Percentiles rank a stretch among this genome's conserved stretches.
phyloP scores from a whole-genome alignment of 1,284 basidiomycete species.

The Trichosporon faecale region DNA sequence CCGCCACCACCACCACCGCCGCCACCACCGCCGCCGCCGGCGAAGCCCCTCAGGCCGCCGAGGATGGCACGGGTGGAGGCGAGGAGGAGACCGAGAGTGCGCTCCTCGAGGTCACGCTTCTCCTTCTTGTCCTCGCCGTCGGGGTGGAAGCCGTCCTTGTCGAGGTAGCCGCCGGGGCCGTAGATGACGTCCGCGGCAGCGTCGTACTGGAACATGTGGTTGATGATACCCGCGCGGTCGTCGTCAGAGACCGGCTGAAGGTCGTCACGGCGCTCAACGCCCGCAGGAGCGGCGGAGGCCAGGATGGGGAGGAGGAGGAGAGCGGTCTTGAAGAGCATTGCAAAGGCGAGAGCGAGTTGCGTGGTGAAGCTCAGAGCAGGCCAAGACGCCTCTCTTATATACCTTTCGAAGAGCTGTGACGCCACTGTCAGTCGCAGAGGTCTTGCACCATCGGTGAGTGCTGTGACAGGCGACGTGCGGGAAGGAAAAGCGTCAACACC shows the following conservation, averaged over 20 bases:
- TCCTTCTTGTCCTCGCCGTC: neutral
- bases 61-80: neutral
- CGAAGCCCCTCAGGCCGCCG: neutral
- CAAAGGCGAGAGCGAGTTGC: neutral
- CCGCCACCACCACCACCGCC: neutral
- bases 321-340: slow-evolving; percentile 5
- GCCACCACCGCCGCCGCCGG: neutral
- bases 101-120: neutral
- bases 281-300: neutral
- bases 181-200: neutral
- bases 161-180: neutral
- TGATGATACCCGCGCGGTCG: slow-evolving; percentile 7
- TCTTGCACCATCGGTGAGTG: neutral
- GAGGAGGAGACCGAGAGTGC: slow-evolving; percentile 1
- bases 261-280: neutral
- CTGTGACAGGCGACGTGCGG: neutral
- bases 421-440: neutral
- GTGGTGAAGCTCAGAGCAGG: neutral
- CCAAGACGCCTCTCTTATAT: neutral
- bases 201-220: slow-evolving; percentile 7
- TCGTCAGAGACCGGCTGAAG: neutral
- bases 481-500: neutral
- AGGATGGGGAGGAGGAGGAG: slow-evolving; percentile 6
- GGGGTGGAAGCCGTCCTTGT: slow-evolving; percentile 7
- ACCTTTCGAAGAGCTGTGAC: neutral